Evolutionary conservation across 805 yeast genomes (phyloP).

Genomic region (Clavispora fructus): DNA sequence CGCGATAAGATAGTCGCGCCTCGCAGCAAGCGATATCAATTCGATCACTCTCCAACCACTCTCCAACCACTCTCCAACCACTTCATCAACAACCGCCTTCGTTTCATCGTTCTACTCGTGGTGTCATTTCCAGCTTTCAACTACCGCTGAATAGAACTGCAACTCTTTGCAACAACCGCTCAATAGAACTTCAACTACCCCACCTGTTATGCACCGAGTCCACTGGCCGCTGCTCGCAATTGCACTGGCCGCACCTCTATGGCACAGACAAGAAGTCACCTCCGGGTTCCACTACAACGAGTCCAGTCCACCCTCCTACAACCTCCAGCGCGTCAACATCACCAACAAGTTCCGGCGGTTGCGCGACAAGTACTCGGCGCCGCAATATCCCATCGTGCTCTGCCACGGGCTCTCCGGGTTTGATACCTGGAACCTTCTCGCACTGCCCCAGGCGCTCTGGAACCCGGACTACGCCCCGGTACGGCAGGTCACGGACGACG

Average conservation of each 20-base stretch:
- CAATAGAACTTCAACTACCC: too few relatives aligned
- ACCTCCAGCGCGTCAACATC: constrained; percentile 8
- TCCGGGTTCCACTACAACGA: too few relatives aligned
- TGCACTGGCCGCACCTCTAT: neutral
- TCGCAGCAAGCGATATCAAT: too few relatives aligned
- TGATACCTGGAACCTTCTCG: constrained; percentile 37
- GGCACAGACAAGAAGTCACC: neutral
- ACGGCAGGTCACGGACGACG: neutral
- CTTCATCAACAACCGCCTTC: too few relatives aligned
- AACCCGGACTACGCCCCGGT: neutral
- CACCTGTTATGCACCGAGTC: neutral
- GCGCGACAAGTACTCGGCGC: constrained; percentile 45
- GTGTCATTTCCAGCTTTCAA: too few relatives aligned
- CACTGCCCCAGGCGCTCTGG: constrained; percentile 9
- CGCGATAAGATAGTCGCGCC: too few relatives aligned
- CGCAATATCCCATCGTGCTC: constrained; percentile 67
- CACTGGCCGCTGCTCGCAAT: neutral
- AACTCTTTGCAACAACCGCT: too few relatives aligned
- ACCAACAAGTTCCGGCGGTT: constrained; percentile 25
- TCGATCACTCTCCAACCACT: too few relatives aligned
- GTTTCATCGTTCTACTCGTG: too few relatives aligned
- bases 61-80: too few relatives aligned
- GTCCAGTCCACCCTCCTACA: too few relatives aligned
- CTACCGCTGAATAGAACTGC: too few relatives aligned
- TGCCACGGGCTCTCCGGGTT: constrained; percentile 90